Conservation (phyloP, 139 green algal species). For the Haematococcus sp. region DNA sequence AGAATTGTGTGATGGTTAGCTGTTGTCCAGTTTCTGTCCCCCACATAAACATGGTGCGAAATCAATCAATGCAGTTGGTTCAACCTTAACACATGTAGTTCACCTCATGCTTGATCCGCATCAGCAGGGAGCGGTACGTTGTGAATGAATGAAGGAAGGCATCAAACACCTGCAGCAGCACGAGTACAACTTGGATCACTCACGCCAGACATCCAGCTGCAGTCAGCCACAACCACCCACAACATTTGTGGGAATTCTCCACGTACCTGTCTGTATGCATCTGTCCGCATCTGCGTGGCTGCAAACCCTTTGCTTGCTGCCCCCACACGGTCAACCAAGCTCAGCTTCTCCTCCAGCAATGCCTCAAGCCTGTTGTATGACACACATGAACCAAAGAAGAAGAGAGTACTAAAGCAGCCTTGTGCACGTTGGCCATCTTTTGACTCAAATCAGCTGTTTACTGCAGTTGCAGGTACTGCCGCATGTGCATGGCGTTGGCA, state of each 20-base stretch:
- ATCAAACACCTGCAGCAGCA: constrained; percentile 43
- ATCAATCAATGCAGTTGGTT: background rate
- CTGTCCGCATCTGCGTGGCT: constrained; percentile 32
- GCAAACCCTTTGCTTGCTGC: constrained; percentile 38
- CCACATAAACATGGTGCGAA: background rate
- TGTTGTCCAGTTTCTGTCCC: background rate
- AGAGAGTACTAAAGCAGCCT: too few relatives aligned
- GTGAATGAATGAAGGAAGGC: constrained; percentile 64
- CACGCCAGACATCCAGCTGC: too few relatives aligned
- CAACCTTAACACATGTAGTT: background rate
- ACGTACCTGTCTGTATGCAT: constrained; percentile 38
- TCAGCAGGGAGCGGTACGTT: constrained; percentile 53
- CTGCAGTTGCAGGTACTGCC: background rate
- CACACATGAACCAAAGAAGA: too few relatives aligned
- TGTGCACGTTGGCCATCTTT: too few relatives aligned
- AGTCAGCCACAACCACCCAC: too few relatives aligned
- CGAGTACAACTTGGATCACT: too few relatives aligned
- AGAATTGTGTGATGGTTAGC: background rate
- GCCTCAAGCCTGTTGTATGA: constrained; percentile 30
- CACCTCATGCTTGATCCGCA: constrained; percentile 35
- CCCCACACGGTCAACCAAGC: constrained; percentile 31
- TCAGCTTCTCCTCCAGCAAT: constrained; percentile 45
- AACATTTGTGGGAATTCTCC: too few relatives aligned
- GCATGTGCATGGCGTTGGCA: background rate
- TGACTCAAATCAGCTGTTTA: background rate